These are phyloP conservation scores for Xylaria sp. DNA, from an alignment of 2,329 filamentous ascomycete species.

Conservation along the genomic window DNA sequence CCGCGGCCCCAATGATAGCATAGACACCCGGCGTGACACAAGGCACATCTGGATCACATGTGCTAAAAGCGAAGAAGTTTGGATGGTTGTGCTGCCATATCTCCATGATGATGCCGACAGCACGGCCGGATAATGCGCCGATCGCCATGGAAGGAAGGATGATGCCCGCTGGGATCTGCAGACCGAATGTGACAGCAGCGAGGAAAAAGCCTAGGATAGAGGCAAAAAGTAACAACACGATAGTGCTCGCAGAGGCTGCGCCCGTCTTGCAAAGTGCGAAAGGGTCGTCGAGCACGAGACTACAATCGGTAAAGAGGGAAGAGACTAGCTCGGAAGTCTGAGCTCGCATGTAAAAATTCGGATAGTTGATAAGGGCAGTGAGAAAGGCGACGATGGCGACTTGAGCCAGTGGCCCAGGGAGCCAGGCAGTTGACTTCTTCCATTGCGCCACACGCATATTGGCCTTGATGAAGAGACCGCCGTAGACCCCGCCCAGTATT, in stretches of 20 bases:
- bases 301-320: slow-evolving; percentile 91
- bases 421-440: slow-evolving; percentile 73
- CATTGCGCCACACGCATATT: slow-evolving; percentile 89
- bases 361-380: slow-evolving; percentile 91
- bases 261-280: slow-evolving; percentile 92
- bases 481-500: slow-evolving; percentile 91
- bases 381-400: slow-evolving; percentile 82
- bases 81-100: slow-evolving; percentile 86
- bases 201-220: slow-evolving; percentile 86
- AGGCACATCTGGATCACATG: slow-evolving; percentile 84
- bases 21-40: slow-evolving; percentile 97
- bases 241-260: slow-evolving; percentile 81
- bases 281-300: slow-evolving; percentile 81
- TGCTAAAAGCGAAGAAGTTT: slow-evolving; percentile 77
- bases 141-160: slow-evolving; percentile 97
- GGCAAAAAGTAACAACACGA: slow-evolving; percentile 84
- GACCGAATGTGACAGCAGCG: slow-evolving; percentile 87
- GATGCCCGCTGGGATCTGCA: slow-evolving; percentile 94
- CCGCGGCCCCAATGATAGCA: slow-evolving; percentile 93
- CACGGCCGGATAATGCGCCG: slow-evolving; percentile 88
- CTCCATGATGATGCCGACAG: slow-evolving; percentile 88
- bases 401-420: slow-evolving; percentile 80
- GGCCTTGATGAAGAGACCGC: slow-evolving; percentile 91
- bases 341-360: slow-evolving; percentile 94
- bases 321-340: slow-evolving; percentile 93